Percentiles rank a stretch among this genome's conserved stretches.
Evolutionary conservation across 169 alveolate species (phyloP).

Genomic region (Amoebophrya sp.): DNA sequence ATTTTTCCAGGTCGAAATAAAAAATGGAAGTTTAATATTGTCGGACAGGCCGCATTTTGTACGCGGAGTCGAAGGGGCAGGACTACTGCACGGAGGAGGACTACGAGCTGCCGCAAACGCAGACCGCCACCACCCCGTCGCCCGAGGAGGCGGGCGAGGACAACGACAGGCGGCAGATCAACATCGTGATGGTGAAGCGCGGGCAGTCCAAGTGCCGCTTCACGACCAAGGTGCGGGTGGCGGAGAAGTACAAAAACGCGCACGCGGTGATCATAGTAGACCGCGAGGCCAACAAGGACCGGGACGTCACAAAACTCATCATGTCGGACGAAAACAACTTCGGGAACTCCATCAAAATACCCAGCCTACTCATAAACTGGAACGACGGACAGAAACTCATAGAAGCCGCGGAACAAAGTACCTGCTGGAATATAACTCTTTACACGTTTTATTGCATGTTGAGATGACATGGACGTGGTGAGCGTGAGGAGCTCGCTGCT

Average conservation of each 20-base stretch:
- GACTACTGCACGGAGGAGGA: not conserved
- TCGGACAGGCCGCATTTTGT: not conserved
- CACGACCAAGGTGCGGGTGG: not conserved
- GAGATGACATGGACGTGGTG: no score
- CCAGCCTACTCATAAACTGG: not conserved
- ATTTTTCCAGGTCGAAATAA: no score
- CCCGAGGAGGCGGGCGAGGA: not conserved
- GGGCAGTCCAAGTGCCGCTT: not conserved
- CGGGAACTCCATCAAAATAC: not conserved
- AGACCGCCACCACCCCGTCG: not conserved
- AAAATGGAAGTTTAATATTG: no score
- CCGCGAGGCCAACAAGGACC: not conserved
- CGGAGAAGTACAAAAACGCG: not conserved
- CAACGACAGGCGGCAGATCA: not conserved
- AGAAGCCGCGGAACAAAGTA: not conserved
- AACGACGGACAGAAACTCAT: not conserved
- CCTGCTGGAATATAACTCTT: no score
- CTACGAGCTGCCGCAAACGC: not conserved
- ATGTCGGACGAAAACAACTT: not conserved
- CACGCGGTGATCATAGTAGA: not conserved
- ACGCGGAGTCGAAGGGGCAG: not conserved
- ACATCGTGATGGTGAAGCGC: not conserved
- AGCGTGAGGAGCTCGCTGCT: no score
- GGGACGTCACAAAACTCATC: not conserved
- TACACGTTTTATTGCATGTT: no score